Conservation (phyloP, 768 basidiomycete species). For the Heimioporus sp. region DNA sequence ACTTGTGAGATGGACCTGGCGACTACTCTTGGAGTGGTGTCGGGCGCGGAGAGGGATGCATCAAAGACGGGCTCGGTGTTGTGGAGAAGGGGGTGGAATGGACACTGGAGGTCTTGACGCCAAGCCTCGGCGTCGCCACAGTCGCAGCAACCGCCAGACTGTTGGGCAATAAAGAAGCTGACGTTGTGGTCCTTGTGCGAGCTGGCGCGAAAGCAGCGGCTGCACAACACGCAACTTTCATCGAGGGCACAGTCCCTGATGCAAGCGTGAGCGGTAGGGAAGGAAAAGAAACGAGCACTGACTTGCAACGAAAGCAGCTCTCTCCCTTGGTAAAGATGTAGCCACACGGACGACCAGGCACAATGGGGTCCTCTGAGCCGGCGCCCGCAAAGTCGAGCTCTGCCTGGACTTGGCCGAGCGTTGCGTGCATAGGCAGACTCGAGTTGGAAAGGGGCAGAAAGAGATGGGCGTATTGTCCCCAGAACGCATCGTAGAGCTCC, state of each 20-base stretch:
- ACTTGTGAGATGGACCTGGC: slow-evolving; percentile 40
- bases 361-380: slow-evolving; percentile 54
- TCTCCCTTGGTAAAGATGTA: slow-evolving; percentile 90
- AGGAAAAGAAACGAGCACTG: slow-evolving; percentile 32
- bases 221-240: slow-evolving; percentile 87
- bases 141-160: slow-evolving; percentile 92
- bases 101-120: slow-evolving; percentile 65
- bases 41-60: slow-evolving; percentile 16
- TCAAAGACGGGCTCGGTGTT: slow-evolving; percentile 11
- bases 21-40: slow-evolving; percentile 42
- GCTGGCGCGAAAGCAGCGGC: slow-evolving; percentile 87
- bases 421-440: slow-evolving; percentile 58
- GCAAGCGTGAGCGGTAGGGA: background rate
- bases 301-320: slow-evolving; percentile 94
- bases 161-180: slow-evolving; percentile 89
- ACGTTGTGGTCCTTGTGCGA: slow-evolving; percentile 87
- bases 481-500: slow-evolving; percentile 79
- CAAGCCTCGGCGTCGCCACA: slow-evolving; percentile 93
- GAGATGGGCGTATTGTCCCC: slow-evolving; percentile 70
- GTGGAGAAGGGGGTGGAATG: slow-evolving; percentile 63
- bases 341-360: slow-evolving; percentile 76
- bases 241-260: slow-evolving; percentile 87
- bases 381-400: slow-evolving; percentile 54
- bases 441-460: slow-evolving; percentile 69
- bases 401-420: slow-evolving; percentile 70